These are phyloP conservation scores for Micromonas commoda DNA, from an alignment of 139 green algal genomes.

Conservation along the genomic window DNA sequence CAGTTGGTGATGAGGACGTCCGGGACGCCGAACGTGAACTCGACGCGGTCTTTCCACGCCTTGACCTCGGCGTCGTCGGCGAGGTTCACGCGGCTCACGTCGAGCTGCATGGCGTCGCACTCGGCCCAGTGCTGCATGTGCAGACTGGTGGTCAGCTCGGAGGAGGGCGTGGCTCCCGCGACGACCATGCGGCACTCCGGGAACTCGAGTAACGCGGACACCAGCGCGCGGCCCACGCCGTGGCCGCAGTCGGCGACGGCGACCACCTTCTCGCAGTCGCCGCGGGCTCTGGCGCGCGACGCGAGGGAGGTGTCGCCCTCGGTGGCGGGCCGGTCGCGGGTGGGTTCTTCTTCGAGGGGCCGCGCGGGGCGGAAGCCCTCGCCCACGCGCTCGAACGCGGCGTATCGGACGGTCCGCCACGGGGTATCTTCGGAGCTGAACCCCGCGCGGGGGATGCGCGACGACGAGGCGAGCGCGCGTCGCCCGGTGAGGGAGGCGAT, in stretches of 20 bases:
- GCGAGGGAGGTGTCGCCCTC: too few species aligned
- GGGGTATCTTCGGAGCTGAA: neutral
- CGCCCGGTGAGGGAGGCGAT: too few species aligned
- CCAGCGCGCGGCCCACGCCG: neutral
- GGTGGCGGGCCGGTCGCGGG: too few species aligned
- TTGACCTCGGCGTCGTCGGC: neutral
- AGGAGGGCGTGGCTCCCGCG: neutral
- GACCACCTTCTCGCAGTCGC: neutral
- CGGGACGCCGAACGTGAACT: neutral
- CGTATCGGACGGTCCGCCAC: neutral
- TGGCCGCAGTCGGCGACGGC: neutral
- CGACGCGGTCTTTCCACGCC: neutral
- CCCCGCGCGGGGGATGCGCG: too few species aligned
- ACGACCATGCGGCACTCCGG: neutral
- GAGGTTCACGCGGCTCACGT: neutral
- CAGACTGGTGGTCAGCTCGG: neutral
- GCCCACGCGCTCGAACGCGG: neutral
- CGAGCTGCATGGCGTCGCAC: neutral
- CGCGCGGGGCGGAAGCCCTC: neutral
- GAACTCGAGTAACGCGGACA: neutral
- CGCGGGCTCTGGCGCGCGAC: neutral
- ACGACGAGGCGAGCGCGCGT: neutral
- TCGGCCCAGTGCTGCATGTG: neutral
- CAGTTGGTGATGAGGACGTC: neutral
- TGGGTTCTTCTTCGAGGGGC: too few species aligned